Conservation (phyloP, 176 grass and related monocot species). For the Rhynchospora breviuscula region DNA sequence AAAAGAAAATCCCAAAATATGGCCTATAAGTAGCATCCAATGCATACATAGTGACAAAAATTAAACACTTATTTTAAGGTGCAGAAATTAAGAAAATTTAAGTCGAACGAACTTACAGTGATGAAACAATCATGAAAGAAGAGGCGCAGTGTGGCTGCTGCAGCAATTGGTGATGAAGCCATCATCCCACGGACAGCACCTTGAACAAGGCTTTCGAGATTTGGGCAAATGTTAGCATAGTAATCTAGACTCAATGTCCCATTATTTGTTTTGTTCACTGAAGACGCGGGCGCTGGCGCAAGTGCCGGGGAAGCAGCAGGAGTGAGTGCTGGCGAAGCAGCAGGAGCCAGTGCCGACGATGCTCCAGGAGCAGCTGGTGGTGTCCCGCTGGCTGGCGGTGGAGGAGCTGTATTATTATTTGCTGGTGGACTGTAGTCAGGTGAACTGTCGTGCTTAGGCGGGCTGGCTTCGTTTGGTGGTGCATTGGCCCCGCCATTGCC, state of each 20-base stretch:
- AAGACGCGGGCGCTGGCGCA: not conserved
- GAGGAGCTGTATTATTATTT: not conserved
- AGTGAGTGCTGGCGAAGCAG: not conserved
- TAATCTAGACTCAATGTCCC: not conserved
- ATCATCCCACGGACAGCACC: slow-evolving; percentile 31
- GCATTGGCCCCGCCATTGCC: not conserved
- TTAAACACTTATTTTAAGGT: not conserved
- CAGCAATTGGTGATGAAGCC: slow-evolving; percentile 21
- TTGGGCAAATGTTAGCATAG: slow-evolving; percentile 45
- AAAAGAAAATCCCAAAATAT: too few relatives aligned
- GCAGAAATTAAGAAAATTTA: not conserved
- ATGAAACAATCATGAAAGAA: slow-evolving; percentile 66
- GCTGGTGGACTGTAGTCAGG: too few relatives aligned
- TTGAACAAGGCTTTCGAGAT: slow-evolving; percentile 47
- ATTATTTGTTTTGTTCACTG: not conserved
- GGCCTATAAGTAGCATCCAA: too few relatives aligned
- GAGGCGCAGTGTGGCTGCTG: slow-evolving; percentile 44
- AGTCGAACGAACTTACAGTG: not conserved
- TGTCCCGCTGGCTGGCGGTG: not conserved
- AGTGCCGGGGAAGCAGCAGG: not conserved
- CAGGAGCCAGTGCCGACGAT: not conserved
- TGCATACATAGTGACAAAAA: not conserved
- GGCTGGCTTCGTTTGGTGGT: not conserved
- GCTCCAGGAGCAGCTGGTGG: not conserved
- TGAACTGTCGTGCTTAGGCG: too few relatives aligned